These are phyloP conservation scores for Allium sativum DNA, from an alignment of 106 monocot genomes.

Conservation along the genomic window DNA sequence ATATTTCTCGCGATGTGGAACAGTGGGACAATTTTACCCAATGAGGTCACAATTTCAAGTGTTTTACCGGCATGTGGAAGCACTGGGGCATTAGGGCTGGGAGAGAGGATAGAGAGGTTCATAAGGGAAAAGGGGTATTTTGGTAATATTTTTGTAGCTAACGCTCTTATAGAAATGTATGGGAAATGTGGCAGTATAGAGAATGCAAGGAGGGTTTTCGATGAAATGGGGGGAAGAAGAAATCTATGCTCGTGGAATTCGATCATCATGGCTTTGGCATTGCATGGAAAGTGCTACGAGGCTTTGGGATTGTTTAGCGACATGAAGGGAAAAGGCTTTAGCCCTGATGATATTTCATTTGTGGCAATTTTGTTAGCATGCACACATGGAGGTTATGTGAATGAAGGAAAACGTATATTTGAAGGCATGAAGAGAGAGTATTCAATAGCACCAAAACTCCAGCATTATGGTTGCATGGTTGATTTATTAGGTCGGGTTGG, in stretches of 20 bases:
- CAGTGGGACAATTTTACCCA: conserved; percentile 28
- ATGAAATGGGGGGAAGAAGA: conserved; percentile 33
- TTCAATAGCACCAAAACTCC: conserved; percentile 32
- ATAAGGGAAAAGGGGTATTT: conserved; percentile 30
- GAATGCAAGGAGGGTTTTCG: conserved; percentile 37
- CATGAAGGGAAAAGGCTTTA: conserved; percentile 39
- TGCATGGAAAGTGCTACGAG: conserved; percentile 51
- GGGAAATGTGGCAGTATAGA: conserved; percentile 57
- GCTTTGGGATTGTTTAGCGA: conserved; percentile 45
- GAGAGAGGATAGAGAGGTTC: conserved; percentile 45
- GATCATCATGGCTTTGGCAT: conserved; percentile 65
- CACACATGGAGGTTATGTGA: conserved; percentile 56
- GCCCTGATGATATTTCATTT: conserved; percentile 61
- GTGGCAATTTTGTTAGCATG: conserved; percentile 60
- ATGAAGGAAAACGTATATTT: conserved; percentile 34
- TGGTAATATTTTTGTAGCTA: conserved; percentile 47
- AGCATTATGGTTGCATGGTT: conserved; percentile 77
- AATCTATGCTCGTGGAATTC: conserved; percentile 78
- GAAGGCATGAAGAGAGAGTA: conserved; percentile 39
- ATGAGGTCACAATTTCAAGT: conserved; percentile 62
- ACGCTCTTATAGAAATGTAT: conserved; percentile 72
- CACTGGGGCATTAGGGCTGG: conserved; percentile 49
- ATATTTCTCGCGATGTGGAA: conserved; percentile 51
- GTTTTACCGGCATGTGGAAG: conserved; percentile 59
- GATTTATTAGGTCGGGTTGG: conserved; percentile 65